Conservation (phyloP, 352 stramenopile genomes). For the Blastocystis sp. region DNA sequence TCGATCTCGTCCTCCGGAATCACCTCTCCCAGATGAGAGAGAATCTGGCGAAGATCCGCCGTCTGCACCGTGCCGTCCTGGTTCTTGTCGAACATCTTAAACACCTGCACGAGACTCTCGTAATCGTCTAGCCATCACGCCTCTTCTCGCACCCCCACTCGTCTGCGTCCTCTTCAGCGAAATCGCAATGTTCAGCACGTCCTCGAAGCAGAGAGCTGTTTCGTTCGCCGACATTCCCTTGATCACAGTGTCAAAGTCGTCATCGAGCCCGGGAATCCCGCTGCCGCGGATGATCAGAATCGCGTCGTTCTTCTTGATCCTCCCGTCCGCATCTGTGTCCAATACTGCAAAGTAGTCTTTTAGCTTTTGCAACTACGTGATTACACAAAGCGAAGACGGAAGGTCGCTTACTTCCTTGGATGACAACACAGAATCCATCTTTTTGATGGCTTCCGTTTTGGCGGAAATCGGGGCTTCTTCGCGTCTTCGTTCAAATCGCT, state of each 20-base stretch:
- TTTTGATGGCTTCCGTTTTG: conserved; percentile 20
- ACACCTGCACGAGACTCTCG: conserved; percentile 65
- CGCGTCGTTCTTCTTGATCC: conserved; percentile 36
- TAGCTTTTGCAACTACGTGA: conserved; percentile 47
- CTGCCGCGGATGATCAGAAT: conserved; percentile 46
- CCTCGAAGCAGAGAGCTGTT: conserved; percentile 2
- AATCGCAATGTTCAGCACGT: conserved; percentile 53
- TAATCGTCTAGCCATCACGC: conserved; percentile 25
- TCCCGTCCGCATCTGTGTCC: conserved; percentile 27
- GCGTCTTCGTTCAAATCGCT: neutral
- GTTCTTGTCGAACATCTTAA: conserved; percentile 73
- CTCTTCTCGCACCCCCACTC: neutral
- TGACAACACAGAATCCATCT: conserved; percentile 68
- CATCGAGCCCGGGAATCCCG: conserved; percentile 54
- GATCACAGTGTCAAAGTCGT: conserved; percentile 55
- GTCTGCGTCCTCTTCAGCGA: conserved; percentile 54
- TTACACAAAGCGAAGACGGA: neutral
- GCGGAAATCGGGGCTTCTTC: neutral
- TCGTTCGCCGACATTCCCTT: conserved; percentile 31
- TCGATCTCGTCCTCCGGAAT: conserved; percentile 71
- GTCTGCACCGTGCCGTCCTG: conserved; percentile 52
- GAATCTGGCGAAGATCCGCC: conserved; percentile 48
- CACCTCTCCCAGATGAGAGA: conserved; percentile 60
- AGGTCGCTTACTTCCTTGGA: conserved; percentile 21
- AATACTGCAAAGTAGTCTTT: conserved; percentile 61